These are phyloP conservation scores for Cylindrodendrum hubeiense DNA, from an alignment of 2,329 filamentous ascomycete species.

Conservation along the genomic window DNA sequence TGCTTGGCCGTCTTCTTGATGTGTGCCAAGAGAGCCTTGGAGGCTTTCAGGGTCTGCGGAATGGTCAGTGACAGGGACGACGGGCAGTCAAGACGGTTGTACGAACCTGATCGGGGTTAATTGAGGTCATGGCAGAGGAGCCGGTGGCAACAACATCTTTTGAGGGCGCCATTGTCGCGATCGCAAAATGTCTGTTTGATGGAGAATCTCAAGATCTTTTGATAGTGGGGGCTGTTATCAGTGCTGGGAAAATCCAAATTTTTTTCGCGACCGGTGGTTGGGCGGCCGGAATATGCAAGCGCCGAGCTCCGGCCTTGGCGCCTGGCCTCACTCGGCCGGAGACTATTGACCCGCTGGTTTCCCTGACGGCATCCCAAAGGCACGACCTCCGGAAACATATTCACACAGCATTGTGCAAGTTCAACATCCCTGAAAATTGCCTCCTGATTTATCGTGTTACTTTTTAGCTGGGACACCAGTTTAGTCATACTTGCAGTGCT, in stretches of 20 bases:
- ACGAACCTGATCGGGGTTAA: conserved; percentile 58
- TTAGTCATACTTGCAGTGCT: neutral
- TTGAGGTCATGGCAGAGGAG: conserved; percentile 48
- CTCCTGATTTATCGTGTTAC: neutral
- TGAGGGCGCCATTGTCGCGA: conserved; percentile 55
- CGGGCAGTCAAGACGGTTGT: neutral
- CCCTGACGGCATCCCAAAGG: neutral
- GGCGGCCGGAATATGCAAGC: conserved; percentile 52
- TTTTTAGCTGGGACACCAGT: neutral
- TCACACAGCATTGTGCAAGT: neutral
- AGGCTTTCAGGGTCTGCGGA: conserved; percentile 69
- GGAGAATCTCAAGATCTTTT: conserved; percentile 39
- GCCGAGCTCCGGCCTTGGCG: conserved; percentile 45
- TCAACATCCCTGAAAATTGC: neutral
- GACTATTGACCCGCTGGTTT: neutral
- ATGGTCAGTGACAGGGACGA: conserved; percentile 22
- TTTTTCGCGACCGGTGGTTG: conserved; percentile 45
- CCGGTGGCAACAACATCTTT: conserved; percentile 53
- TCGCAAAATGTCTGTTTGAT: conserved; percentile 33
- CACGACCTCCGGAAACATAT: neutral
- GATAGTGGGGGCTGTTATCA: conserved; percentile 47
- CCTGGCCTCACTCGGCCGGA: neutral
- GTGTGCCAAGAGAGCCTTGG: conserved; percentile 71
- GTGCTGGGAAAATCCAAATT: conserved; percentile 44
- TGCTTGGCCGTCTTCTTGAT: conserved; percentile 69